Conservation (phyloP, 108 stramenopile genomes). For the Schizochytrium sp. region DNA sequence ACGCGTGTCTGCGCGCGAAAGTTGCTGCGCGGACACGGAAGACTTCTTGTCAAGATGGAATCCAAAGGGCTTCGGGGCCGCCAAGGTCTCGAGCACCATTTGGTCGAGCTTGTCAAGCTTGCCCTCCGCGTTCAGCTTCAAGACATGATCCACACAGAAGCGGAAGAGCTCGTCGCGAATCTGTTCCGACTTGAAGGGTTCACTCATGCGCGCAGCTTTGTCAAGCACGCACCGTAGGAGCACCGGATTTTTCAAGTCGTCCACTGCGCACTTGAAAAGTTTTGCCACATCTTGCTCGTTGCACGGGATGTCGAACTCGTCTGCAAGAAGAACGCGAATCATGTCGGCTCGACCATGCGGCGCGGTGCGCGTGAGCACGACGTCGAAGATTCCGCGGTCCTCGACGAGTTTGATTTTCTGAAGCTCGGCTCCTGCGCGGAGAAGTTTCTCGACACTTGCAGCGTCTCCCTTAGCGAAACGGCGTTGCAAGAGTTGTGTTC, state of each 20-base stretch:
- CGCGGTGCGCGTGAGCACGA: not conserved
- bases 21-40: not conserved
- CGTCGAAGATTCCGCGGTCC: not conserved
- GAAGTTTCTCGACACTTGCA: not conserved
- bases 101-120: not conserved
- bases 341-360: not conserved
- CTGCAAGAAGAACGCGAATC: not conserved
- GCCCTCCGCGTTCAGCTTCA: not conserved
- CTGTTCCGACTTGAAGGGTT: not conserved
- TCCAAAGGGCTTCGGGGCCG: not conserved
- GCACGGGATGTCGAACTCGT: not conserved
- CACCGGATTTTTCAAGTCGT: not conserved
- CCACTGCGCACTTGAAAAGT: not conserved
- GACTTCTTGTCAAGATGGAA: not conserved
- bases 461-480: not conserved
- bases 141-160: not conserved
- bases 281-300: not conserved
- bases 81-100: not conserved
- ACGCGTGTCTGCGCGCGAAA: not conserved
- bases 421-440: not conserved
- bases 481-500: not conserved
- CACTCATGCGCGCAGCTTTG: not conserved
- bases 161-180: not conserved
- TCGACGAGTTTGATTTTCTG: not conserved
- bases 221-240: not conserved